A percentile compares a stretch with the other conserved stretches of the same genome.
Evolutionary conservation across 352 stramenopile genomes (phyloP).

Genomic region (Phytopythium vexans): DNA sequence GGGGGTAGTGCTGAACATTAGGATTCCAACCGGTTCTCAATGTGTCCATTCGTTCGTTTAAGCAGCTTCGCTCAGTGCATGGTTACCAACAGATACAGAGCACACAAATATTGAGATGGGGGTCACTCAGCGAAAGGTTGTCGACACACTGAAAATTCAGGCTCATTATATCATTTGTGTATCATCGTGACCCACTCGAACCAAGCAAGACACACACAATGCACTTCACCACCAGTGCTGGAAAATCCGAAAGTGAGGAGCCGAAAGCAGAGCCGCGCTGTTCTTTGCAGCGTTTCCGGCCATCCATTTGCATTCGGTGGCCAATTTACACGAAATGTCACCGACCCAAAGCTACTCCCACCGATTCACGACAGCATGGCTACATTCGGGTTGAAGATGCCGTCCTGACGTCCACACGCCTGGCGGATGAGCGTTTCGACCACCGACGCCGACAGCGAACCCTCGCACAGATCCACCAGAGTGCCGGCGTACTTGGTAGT

Average conservation of each 20-base stretch:
- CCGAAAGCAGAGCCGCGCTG: background rate
- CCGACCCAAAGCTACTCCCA: background rate
- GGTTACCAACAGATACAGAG: too few species aligned
- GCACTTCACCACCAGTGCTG: background rate
- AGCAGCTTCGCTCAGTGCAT: too few species aligned
- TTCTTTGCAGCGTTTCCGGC: constrained; percentile 6
- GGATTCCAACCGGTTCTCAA: too few species aligned
- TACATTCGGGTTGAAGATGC: constrained; percentile 33
- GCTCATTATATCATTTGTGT: constrained; percentile 81
- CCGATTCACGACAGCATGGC: constrained; percentile 15
- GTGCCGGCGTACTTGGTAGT: constrained; percentile 60
- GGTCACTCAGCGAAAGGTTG: constrained; percentile 66
- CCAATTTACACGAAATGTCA: background rate
- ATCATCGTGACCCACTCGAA: constrained; percentile 53
- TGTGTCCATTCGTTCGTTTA: too few species aligned
- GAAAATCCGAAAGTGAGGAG: constrained; percentile 18
- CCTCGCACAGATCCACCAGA: constrained; percentile 46
- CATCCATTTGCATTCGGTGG: constrained; percentile 2
- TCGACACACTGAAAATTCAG: constrained; percentile 60
- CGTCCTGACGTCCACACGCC: constrained; percentile 21
- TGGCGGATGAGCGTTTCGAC: constrained; percentile 27
- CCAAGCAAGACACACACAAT: constrained; percentile 4
- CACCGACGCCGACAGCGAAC: constrained; percentile 11
- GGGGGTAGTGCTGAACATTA: too few species aligned
- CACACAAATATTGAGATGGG: constrained; percentile 10